Base-by-base conservation (phyloP, 1,284 basidiomycete species). In the Microstroma glucosiphilum region DNA sequence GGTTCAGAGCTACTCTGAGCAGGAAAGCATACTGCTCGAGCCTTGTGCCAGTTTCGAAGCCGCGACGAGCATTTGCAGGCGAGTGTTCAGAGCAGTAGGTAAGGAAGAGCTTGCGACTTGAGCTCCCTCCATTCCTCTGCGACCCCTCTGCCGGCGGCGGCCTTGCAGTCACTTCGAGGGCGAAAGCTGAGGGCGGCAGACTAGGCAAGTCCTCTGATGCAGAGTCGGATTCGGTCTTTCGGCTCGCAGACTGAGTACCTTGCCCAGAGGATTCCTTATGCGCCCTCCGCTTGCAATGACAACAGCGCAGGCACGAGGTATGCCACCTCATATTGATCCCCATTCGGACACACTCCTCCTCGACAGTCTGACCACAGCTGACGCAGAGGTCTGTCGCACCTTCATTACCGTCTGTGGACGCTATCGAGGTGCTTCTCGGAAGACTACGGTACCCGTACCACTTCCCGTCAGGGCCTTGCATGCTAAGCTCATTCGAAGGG, bases 11-110 rank as follows among this genome's bases (percentile, higher is more conserved):
- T 19, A 98, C 96, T 72, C 97, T 93, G 60, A 99, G 83, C 65
- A 99, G 81, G 83, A 96, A 99, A 0, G 96, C 90, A 80, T 96
- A 99, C 79, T 99, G 94, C 82, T 99, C 94, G 69, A 99, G 82
- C 65, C 94, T 84, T 59, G 93, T 92, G 17, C 96, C 94, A 15
- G 89, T 84, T 77, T 91, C 88, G 81, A 98, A 96, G 9, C 92
- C 92, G 21, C 54, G 62, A 6, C 64, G 69, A 17, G 67, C 59
- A 15, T 61, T 57, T 8, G 68, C 59, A 77, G 76, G 76, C 85
- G 86, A 46, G 84, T 87, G 82, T 89, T 88, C 86, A 8, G 83
- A 85, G 80, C 94, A 57, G 59, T 72, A 60, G 1, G 56, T 42
- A 37, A 19, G 3, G 48, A 26, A 37, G 30, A 43, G 9, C 25